A percentile compares a stretch with the other conserved stretches of the same genome.
Conservation (phyloP, 805 yeast species). For the Metschnikowia drakensbergensis region DNA sequence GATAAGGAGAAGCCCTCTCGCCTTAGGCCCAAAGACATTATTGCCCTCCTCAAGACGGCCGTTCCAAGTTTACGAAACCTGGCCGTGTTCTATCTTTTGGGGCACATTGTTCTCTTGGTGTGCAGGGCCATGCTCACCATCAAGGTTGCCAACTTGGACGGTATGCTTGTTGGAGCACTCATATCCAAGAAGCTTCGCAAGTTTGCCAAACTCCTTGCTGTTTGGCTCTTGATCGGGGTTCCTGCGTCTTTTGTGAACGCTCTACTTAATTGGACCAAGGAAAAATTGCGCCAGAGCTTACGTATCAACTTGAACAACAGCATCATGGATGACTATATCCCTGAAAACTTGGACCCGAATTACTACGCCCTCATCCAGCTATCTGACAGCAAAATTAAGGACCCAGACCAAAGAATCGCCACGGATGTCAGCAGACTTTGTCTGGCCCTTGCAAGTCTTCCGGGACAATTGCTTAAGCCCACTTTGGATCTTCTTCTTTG, state of each 20-base stretch:
- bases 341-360: conserved; percentile 63
- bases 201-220: conserved; percentile 58
- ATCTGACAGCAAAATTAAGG: conserved; percentile 48
- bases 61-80: conserved; percentile 29
- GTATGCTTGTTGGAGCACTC: conserved; percentile 75
- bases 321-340: conserved; percentile 68
- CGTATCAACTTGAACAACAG: conserved; percentile 61
- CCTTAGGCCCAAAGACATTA: conserved; percentile 28
- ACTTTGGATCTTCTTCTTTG: conserved; percentile 73
- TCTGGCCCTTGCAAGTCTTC: conserved; percentile 64
- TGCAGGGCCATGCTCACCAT: conserved; percentile 70
- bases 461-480: conserved; percentile 83
- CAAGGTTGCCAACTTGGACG: conserved; percentile 83
- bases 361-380: conserved; percentile 69
- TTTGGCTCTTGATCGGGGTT: conserved; percentile 81
- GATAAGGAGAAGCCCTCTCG: conserved; percentile 12
- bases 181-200: conserved; percentile 64
- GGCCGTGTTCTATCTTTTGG: conserved; percentile 34
- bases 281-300: conserved; percentile 53
- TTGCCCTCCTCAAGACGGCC: conserved; percentile 32
- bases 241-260: conserved; percentile 85
- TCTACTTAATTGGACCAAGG: conserved; percentile 57
- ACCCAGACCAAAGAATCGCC: conserved; percentile 81
- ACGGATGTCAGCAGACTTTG: conserved; percentile 76
- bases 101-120: conserved; percentile 59